phyloP scores from a whole-genome alignment of 1,284 basidiomycete species.

The Cystobasidium sp. region DNA sequence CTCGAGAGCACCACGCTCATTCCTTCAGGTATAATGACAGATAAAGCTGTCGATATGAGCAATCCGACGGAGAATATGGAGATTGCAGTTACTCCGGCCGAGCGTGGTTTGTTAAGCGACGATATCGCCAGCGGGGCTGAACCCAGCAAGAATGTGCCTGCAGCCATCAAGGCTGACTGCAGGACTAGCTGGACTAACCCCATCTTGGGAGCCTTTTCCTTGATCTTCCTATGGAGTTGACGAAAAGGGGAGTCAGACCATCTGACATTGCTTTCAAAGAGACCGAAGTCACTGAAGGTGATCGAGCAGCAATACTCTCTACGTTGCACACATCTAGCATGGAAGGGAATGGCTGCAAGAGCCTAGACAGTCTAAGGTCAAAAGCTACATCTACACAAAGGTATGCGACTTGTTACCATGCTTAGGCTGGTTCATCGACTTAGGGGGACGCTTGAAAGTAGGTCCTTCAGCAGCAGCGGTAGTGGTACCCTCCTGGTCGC shows the following conservation, averaged over 20 bases:
- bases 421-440: slow-evolving; percentile 56
- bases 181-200: slow-evolving; percentile 60
- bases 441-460: slow-evolving; percentile 46
- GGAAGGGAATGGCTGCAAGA: background rate
- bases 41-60: slow-evolving; percentile 82
- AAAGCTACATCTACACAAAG: slow-evolving; percentile 44
- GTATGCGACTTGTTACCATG: slow-evolving; percentile 54
- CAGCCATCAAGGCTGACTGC: slow-evolving; percentile 72
- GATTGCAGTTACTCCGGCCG: slow-evolving; percentile 17
- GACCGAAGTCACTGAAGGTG: background rate
- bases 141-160: slow-evolving; percentile 72
- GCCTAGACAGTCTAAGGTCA: background rate
- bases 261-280: background rate
- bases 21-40: slow-evolving; percentile 83
- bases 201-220: slow-evolving; percentile 52
- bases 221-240: background rate
- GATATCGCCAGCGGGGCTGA: slow-evolving; percentile 72
- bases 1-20: slow-evolving; percentile 29
- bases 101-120: slow-evolving; percentile 27
- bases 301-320: slow-evolving; percentile 8
- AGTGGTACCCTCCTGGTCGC: slow-evolving; percentile 46
- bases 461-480: slow-evolving; percentile 1
- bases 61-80: slow-evolving; percentile 79
- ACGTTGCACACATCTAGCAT: background rate
- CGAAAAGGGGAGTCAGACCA: background rate